Conservation (phyloP, 2,329 filamentous ascomycete genomes). For the Fusarium sp. region DNA sequence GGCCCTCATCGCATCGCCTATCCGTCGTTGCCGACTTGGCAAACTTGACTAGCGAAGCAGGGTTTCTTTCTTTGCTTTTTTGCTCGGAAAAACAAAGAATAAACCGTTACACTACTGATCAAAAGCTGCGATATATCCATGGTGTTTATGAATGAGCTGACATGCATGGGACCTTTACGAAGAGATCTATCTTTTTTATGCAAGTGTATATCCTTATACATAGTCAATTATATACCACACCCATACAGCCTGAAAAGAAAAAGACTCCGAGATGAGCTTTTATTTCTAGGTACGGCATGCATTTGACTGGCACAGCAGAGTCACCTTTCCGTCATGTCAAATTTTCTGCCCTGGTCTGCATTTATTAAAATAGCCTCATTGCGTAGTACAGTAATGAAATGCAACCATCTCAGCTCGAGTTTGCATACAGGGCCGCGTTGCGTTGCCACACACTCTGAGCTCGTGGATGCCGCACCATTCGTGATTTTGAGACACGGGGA, state of each 20-base stretch:
- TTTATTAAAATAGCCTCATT: conserved; percentile 19
- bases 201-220: conserved; percentile 5
- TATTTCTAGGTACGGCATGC: conserved; percentile 4
- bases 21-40: conserved; percentile 38
- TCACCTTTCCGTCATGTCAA: background rate
- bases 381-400: background rate
- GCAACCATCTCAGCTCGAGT: conserved; percentile 23
- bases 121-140: background rate
- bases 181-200: background rate
- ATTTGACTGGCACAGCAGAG: background rate
- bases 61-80: background rate
- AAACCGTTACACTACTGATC: background rate
- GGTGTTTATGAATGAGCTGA: background rate
- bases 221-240: conserved; percentile 1
- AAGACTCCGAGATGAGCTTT: conserved; percentile 8
- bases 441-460: background rate
- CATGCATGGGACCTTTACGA: background rate
- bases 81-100: background rate
- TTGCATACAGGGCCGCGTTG: conserved; percentile 4
- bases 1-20: background rate
- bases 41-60: background rate
- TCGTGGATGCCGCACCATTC: conserved; percentile 1
- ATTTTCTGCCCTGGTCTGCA: background rate
- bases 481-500: conserved; percentile 1
- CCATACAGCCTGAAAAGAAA: background rate